A percentile compares a stretch with the other conserved stretches of the same genome.
Evolutionary conservation across 768 basidiomycete species (phyloP).

Genomic region (Tricholoma hemisulphureum): DNA sequence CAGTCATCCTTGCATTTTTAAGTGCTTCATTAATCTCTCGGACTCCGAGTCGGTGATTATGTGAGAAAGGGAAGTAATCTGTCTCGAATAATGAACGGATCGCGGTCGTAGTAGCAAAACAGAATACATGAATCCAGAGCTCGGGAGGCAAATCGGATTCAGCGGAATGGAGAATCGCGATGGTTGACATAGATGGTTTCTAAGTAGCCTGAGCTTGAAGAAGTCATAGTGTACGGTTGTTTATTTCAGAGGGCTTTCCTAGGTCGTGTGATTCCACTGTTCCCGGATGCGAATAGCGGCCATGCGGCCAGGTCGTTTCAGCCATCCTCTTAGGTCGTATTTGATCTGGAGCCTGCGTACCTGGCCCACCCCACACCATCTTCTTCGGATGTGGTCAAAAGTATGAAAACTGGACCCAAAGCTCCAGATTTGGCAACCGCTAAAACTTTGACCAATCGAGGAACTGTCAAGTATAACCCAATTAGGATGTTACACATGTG

Average conservation of each 20-base stretch:
- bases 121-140: background rate
- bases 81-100: background rate
- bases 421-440: background rate
- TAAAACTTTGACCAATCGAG: background rate
- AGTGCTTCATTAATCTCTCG: no score
- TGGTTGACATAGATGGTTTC: background rate
- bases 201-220: background rate
- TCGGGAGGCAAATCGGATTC: background rate
- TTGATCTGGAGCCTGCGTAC: no score
- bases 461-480: background rate
- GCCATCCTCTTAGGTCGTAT: no score
- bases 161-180: no score
- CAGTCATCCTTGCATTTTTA: background rate
- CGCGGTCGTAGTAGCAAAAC: background rate
- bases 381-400: background rate
- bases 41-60: background rate
- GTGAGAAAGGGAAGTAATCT: background rate
- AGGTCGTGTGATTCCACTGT: no score
- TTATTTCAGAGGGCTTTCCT: no score
- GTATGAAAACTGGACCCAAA: background rate
- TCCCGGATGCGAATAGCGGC: no score
- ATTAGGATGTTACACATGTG: background rate
- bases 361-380: background rate
- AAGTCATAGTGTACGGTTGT: no score
- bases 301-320: no score